A percentile compares a stretch with the other conserved stretches of the same genome.
Evolutionary conservation across 1,139 yeast species (phyloP).

Genomic region (Candida sojae): DNA sequence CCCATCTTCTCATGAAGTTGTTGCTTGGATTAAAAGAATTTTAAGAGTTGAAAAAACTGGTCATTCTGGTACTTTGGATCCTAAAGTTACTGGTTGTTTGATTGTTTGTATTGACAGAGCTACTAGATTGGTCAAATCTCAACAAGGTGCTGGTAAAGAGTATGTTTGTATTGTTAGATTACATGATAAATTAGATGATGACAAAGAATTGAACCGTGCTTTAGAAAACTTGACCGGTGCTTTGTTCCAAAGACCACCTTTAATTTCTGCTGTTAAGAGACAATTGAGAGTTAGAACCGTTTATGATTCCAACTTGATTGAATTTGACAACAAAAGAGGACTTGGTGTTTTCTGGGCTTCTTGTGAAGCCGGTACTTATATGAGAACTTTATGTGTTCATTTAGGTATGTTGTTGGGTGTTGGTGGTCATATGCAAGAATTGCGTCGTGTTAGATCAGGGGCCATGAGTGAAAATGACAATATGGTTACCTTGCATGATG

Average conservation of each 20-base stretch:
- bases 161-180: slow-evolving; percentile 96
- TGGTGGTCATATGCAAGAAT: slow-evolving; percentile 99
- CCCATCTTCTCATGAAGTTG: slow-evolving; percentile 98
- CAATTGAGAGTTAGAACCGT: slow-evolving; percentile 98
- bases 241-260: slow-evolving; percentile 97
- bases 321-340: slow-evolving; percentile 95
- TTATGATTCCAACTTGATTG: slow-evolving; percentile 92
- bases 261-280: slow-evolving; percentile 98
- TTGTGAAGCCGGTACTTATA: slow-evolving; percentile 99
- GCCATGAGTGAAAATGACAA: slow-evolving; percentile 89
- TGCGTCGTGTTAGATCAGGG: slow-evolving; percentile 98
- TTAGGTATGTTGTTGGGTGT: slow-evolving; percentile 97
- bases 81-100: slow-evolving; percentile 96
- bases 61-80: slow-evolving; percentile 98
- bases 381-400: slow-evolving; percentile 99
- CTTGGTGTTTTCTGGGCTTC: slow-evolving; percentile 99
- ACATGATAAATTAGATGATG: slow-evolving; percentile 90
- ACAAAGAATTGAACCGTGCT: slow-evolving; percentile 84
- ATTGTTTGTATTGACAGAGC: slow-evolving; percentile 98
- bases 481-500: slow-evolving; percentile 94
- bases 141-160: slow-evolving; percentile 99
- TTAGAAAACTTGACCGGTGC: slow-evolving; percentile 98
- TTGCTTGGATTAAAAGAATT: slow-evolving; percentile 97
- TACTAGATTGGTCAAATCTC: slow-evolving; percentile 95
- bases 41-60: slow-evolving; percentile 96